Evolutionary conservation across 2,329 filamentous ascomycete species (phyloP).

Genomic region (Penicillium sp.): DNA sequence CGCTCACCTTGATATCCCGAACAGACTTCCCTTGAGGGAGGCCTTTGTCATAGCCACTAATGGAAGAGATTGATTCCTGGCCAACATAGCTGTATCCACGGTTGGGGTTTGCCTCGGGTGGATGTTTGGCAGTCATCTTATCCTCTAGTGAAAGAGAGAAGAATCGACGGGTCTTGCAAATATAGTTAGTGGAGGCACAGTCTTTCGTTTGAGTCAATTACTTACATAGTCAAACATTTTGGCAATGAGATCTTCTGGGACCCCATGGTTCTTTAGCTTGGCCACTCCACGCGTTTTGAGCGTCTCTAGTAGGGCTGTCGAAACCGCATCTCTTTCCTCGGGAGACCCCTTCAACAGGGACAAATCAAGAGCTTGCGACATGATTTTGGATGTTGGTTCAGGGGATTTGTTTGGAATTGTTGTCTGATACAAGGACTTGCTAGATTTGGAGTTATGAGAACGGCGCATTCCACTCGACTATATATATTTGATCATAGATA

Average conservation of each 20-base stretch:
- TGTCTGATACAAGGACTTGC: background rate
- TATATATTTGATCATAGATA: background rate
- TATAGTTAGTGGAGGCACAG: background rate
- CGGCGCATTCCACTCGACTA: background rate
- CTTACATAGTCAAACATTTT: conserved; percentile 19
- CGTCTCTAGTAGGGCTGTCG: conserved; percentile 9
- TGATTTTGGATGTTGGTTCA: background rate
- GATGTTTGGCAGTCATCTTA: too few species aligned
- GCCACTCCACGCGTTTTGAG: conserved; percentile 19
- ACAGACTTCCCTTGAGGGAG: too few species aligned
- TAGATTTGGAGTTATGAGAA: background rate
- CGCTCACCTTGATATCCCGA: too few species aligned
- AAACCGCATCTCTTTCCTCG: conserved; percentile 13
- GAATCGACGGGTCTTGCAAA: conserved; percentile 5
- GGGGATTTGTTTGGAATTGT: background rate
- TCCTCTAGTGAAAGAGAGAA: too few species aligned
- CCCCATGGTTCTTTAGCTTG: conserved; percentile 22
- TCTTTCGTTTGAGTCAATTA: background rate
- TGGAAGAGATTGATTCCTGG: too few species aligned
- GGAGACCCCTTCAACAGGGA: conserved; percentile 19
- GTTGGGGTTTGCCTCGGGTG: too few species aligned
- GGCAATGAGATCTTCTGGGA: conserved; percentile 13
- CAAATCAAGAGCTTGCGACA: conserved; percentile 17
- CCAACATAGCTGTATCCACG: too few species aligned
- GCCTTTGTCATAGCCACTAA: too few species aligned